phyloP scores from a whole-genome alignment of 1,284 basidiomycete species.

The Puccinia hordei region DNA sequence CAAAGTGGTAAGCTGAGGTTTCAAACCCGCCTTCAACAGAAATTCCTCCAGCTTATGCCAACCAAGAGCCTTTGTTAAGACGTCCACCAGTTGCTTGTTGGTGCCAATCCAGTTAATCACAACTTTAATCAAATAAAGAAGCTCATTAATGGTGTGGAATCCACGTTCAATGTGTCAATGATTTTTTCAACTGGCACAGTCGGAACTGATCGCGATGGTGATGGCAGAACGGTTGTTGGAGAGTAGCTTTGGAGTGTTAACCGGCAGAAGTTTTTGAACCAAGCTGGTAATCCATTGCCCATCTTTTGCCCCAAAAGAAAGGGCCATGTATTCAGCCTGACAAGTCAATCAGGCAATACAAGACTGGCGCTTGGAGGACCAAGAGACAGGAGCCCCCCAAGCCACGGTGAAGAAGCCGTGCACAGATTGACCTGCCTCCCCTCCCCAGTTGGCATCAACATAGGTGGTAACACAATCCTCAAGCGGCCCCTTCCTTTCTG shows the following conservation, averaged over 20 bases:
- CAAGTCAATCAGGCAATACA: constrained; percentile 21
- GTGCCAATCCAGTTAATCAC: background rate
- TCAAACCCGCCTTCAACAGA: background rate
- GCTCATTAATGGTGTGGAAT: constrained; percentile 9
- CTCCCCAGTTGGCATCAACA: constrained; percentile 24
- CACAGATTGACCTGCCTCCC: background rate
- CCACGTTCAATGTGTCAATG: background rate
- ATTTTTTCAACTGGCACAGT: background rate
- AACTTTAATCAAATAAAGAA: background rate
- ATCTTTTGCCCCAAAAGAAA: constrained; percentile 12
- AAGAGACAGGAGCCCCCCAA: background rate
- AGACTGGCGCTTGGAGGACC: constrained; percentile 15
- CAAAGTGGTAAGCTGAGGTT: background rate
- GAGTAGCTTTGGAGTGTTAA: background rate
- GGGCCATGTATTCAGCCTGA: constrained; percentile 29
- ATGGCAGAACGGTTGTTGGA: background rate
- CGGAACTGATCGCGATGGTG: background rate
- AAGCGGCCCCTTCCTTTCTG: background rate
- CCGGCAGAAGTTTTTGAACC: background rate
- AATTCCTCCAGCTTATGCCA: background rate
- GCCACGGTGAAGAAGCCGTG: background rate
- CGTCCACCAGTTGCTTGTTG: constrained; percentile 1
- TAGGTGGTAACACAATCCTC: background rate
- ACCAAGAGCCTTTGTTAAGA: constrained; percentile 1
- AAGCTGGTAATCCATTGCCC: background rate